Evolutionary conservation across 2,329 filamentous ascomycete species (phyloP).

Genomic region (Aspergillus clavatus): DNA sequence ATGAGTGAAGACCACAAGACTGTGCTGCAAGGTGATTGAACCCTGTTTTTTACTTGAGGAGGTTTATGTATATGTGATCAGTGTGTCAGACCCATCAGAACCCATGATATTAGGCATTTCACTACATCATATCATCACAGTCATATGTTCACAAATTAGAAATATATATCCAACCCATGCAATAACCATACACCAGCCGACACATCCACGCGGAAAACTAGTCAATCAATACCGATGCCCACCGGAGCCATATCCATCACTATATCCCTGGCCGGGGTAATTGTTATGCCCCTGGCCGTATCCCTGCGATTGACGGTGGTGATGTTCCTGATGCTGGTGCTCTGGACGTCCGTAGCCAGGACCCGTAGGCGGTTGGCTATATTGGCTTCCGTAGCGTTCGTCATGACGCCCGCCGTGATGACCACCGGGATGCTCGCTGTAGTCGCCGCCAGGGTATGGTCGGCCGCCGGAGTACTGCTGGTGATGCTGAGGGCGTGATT

Average conservation of each 20-base stretch:
- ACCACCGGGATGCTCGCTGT: neutral
- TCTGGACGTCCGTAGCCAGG: neutral
- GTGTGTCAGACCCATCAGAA: too few relatives aligned
- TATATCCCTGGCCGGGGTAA: constrained; percentile 1
- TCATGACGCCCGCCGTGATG: too few relatives aligned
- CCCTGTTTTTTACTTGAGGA: too few relatives aligned
- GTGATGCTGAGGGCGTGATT: constrained; percentile 5
- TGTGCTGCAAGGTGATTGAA: too few relatives aligned
- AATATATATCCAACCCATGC: neutral
- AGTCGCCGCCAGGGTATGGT: neutral
- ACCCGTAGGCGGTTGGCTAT: constrained; percentile 1
- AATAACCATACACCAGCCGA: neutral
- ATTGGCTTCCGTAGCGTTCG: constrained; percentile 2
- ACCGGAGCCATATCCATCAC: neutral
- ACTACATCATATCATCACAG: too few relatives aligned
- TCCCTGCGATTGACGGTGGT: constrained; percentile 1
- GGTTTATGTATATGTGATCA: neutral
- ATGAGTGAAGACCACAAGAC: too few relatives aligned
- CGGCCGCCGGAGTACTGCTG: constrained; percentile 2
- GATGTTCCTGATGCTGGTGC: constrained; percentile 5
- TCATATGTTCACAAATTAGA: neutral
- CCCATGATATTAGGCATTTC: too few relatives aligned
- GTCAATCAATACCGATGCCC: neutral
- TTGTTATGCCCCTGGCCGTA: neutral
- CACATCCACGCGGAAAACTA: too few relatives aligned